Conservation (phyloP, 2,329 filamentous ascomycete species). For the Grosmannia huntii region DNA sequence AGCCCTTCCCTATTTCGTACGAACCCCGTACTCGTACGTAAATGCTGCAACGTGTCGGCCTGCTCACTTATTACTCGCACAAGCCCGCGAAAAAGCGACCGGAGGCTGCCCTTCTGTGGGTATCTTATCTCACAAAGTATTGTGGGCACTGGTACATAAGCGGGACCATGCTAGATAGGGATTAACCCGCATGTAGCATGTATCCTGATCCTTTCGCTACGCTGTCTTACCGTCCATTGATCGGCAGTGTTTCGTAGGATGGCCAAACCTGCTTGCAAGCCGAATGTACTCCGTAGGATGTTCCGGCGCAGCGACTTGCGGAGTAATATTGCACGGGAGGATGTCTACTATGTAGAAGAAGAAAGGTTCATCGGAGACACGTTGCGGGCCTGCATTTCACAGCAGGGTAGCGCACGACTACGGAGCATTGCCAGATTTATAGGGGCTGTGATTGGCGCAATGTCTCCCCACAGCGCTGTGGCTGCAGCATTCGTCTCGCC, state of each 20-base stretch:
- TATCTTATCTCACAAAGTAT: too few relatives aligned
- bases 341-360: not conserved
- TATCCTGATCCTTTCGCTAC: not conserved
- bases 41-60: not conserved
- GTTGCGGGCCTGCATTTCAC: not conserved
- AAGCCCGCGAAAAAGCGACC: not conserved
- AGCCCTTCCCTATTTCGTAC: too few relatives aligned
- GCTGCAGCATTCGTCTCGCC: not conserved
- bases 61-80: not conserved
- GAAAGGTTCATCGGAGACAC: not conserved
- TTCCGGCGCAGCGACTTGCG: not conserved
- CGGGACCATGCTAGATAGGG: not conserved
- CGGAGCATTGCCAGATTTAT: not conserved
- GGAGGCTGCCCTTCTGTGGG: not conserved
- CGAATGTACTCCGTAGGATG: too few relatives aligned
- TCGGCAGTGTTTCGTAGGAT: not conserved
- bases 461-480: not conserved
- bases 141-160: not conserved
- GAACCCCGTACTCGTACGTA: not conserved
- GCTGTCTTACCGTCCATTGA: not conserved
- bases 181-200: not conserved
- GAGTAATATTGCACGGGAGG: not conserved
- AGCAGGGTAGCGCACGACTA: not conserved
- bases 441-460: not conserved
- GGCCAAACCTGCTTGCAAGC: too few relatives aligned